Base-by-base conservation (phyloP, 768 basidiomycete species). In the Trametes coccinea region DNA sequence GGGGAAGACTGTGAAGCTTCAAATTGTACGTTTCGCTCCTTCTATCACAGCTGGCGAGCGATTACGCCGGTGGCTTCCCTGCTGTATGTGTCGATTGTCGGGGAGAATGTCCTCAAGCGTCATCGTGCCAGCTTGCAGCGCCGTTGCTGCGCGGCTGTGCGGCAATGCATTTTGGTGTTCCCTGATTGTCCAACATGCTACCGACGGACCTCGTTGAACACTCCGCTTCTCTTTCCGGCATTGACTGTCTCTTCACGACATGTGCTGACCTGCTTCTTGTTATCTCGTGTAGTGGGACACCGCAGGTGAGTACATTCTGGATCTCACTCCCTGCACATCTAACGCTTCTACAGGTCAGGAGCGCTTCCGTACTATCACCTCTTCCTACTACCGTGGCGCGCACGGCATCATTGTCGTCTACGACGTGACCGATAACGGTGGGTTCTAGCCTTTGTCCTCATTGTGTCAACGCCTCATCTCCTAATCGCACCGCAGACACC, bases 351-450 rank as follows among this genome's bases (percentile, higher is more conserved):
- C 63, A 92, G 92, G 97, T 41, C 97, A 99, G 76, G 97, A 99
- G 76, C 87, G 95, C 33, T 98, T 98, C 89, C 86, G 97, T 63
- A 98, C 97, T 13, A 99, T 99, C 75, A 98, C 97, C 6, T 94
- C 95, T 3, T 93, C 95, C n/a, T 99, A 99, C 82, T 99, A 99
- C 80, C 87, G 97, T 61, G 97, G 97, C 44, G 97, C 97, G 50
- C 94, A 96, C 73, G 97, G 97, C 65, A 98, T 98, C 73, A 91
- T 98, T 70, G 90, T 98, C 52, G 95, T 98, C n/a, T 98, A 98
- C 79, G 92, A 94, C 74, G 95, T 98, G 56, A 96, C 95, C 45
- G 95, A 98, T 79, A 93, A 92, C 70, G 93, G 90, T 90, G 62
- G 48, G 78, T 67, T 27, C 34, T 29, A 17, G 50, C 14, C 13